These are phyloP conservation scores for Scopulariopsis brevicaulis DNA, from an alignment of 2,329 filamentous ascomycete species.

Conservation along the genomic window DNA sequence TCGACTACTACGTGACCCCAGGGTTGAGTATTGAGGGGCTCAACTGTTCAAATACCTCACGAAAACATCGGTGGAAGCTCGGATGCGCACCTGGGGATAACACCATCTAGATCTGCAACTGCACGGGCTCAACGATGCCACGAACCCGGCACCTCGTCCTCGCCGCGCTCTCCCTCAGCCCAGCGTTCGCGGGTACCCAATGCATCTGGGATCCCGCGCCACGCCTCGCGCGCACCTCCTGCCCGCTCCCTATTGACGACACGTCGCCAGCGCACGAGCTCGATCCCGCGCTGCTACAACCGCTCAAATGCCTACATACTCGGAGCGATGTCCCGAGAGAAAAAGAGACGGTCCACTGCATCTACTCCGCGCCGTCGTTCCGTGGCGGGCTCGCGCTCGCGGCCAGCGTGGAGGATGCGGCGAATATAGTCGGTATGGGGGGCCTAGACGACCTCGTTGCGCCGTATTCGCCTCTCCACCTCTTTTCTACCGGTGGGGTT, in stretches of 20 bases:
- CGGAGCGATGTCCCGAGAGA: not conserved
- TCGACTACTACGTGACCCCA: not conserved
- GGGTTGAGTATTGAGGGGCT: no score
- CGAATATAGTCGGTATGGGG: not conserved
- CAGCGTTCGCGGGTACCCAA: not conserved
- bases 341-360: not conserved
- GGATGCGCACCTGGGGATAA: not conserved
- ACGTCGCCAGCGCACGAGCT: not conserved
- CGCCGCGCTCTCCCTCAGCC: not conserved
- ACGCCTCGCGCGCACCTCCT: not conserved
- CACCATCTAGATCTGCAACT: not conserved
- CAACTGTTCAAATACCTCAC: no score
- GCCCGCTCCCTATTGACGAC: not conserved
- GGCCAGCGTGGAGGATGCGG: not conserved
- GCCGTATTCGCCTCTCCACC: not conserved
- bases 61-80: no score
- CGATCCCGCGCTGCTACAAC: not conserved
- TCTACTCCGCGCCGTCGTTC: not conserved
- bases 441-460: not conserved
- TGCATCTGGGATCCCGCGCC: not conserved
- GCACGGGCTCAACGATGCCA: not conserved
- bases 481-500: not conserved
- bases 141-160: not conserved
- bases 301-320: not conserved
- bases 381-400: not conserved